Evolutionary conservation across 371 early-diverging fungal species (phyloP), one percentile per base, ranked within the genome.

Genomic region (Funneliformis caledonium): DNA sequence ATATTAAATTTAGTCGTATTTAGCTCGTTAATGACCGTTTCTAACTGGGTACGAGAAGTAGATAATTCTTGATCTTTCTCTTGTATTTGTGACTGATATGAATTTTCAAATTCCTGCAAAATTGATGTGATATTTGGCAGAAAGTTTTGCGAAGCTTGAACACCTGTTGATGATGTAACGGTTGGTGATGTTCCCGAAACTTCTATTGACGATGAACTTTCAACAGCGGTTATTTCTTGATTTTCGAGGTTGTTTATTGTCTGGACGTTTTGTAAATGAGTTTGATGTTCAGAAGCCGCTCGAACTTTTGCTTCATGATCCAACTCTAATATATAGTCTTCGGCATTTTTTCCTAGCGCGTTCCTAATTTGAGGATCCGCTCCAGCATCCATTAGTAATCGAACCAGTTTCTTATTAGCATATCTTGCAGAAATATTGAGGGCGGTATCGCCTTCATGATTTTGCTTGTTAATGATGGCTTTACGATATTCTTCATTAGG

Each of bases 371-470:
- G 87, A 1, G 90, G 78, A 82, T 93, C 92, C 0, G 97, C 98
- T 5, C 97, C 97, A 10, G 92, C 94, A 19, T 95, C 92, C 61
- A 96, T 75, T 22, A 98, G 84, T 81, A 94, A 81, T 69, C 92
- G 86, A 1, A 95, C 91, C 12, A 97, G 83, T 11, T 89, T 89
- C 67, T 92, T 88, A 81, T 93, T 93, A 14, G 95, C 96, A 6
- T 92, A 86, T 43, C 95, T 87, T 4, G 96, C 94, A 1, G 97
- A 96, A 60, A 98, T 91, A 59, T 92, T 95, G 68, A 98, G 83
- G 11, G 98, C 96, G 0, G 98, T 97, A 79, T 98, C 95, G 8
- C 98, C 98, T 61, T 90, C 91, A 2, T 83, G 86, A 56, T 80
- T 80, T 26, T 80, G 52, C 31, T 56, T 59, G 45, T 80, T 80